Evolutionary conservation across 176 grass and related monocot species (phyloP).

Genomic region (Puccinellia tenuiflora): DNA sequence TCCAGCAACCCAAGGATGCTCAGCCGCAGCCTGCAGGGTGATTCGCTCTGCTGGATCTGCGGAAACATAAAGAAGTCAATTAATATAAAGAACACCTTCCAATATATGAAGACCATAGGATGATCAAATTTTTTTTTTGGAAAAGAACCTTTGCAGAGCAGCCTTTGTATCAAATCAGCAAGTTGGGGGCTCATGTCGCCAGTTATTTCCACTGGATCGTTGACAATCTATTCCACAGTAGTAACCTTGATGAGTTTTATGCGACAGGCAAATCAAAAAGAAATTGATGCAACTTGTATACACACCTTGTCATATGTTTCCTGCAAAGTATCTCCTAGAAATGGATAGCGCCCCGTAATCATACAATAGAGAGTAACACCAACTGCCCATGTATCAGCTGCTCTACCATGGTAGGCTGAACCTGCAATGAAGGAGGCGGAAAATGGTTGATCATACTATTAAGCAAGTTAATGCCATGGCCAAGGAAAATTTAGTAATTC

Average conservation of each 20-base stretch:
- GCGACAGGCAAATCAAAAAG: background rate
- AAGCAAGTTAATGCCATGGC: conserved; percentile 5
- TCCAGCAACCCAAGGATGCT: conserved; percentile 74
- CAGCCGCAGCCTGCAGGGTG: conserved; percentile 55
- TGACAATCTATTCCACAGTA: conserved; percentile 47
- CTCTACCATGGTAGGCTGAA: conserved; percentile 63
- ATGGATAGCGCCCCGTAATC: conserved; percentile 58
- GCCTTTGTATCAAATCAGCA: conserved; percentile 59
- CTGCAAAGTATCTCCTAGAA: conserved; percentile 71
- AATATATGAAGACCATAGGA: background rate
- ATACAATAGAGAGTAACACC: conserved; percentile 85
- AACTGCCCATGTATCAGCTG: conserved; percentile 76
- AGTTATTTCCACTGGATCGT: conserved; percentile 50
- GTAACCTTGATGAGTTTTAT: conserved; percentile 8
- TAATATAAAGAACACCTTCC: background rate
- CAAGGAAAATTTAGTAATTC: conserved; percentile 16
- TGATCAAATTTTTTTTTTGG: background rate
- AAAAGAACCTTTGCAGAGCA: conserved; percentile 81
- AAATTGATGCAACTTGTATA: background rate
- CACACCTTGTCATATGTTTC: conserved; percentile 85
- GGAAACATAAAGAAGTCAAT: background rate
- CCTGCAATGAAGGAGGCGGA: conserved; percentile 29
- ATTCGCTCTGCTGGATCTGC: conserved; percentile 61
- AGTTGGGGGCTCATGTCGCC: conserved; percentile 51
- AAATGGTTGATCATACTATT: background rate